phyloP scores from a whole-genome alignment of 257 asterid genomes.

The Thymus quinquecostatus region DNA sequence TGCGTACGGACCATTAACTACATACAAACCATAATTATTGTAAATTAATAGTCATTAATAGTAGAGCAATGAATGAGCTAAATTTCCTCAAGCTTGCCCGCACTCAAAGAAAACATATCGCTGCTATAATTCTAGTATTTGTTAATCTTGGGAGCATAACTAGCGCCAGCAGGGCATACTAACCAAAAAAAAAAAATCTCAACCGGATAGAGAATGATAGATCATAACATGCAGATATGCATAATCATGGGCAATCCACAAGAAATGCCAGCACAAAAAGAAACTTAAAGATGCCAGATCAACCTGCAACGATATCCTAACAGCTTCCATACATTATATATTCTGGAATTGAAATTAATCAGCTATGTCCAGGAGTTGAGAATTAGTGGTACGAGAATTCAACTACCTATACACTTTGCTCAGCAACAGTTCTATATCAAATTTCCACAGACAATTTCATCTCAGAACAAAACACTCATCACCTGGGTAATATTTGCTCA shows the following conservation, averaged over 20 bases:
- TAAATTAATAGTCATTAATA: conserved; percentile 9
- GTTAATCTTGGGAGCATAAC: conserved; percentile 16
- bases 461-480: not conserved
- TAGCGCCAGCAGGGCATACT: conserved; percentile 3
- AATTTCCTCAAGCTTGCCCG: conserved; percentile 11
- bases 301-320: conserved; percentile 8
- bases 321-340: conserved; percentile 1
- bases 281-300: not conserved
- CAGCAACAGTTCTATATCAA: conserved; percentile 10
- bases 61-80: not conserved
- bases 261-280: not conserved
- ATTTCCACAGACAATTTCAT: conserved; percentile 1
- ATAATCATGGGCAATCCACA: not conserved
- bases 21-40: not conserved
- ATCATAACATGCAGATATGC: not conserved
- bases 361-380: not conserved
- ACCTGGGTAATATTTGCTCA: not conserved
- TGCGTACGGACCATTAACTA: conserved; percentile 15
- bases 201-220: not conserved
- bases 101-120: not conserved
- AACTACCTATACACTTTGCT: not conserved
- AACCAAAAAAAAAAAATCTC: not conserved
- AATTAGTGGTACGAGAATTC: not conserved
- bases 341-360: not conserved
- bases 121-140: not conserved